These are phyloP conservation scores for Ambrosia artemisiifolia DNA, from an alignment of 129 eudicot species.

Conservation along the genomic window DNA sequence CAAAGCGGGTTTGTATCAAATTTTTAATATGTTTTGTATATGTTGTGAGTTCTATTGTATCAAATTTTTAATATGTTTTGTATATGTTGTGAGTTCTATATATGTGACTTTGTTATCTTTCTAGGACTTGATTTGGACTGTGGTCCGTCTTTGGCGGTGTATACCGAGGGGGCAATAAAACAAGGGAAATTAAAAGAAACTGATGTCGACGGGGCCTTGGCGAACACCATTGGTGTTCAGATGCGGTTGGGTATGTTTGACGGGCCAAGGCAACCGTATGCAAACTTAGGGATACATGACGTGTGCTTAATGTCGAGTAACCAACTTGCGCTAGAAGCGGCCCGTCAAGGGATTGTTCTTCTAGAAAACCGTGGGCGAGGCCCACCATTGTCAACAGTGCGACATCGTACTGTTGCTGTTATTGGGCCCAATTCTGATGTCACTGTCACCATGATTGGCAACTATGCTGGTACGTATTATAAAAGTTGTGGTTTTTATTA, in stretches of 20 bases:
- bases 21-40: neutral
- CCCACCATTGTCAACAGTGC: constrained; percentile 58
- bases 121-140: constrained; percentile 96
- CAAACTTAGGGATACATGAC: constrained; percentile 67
- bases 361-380: constrained; percentile 54
- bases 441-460: constrained; percentile 90
- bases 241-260: constrained; percentile 97
- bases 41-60: neutral
- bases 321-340: constrained; percentile 87
- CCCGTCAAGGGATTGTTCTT: constrained; percentile 90
- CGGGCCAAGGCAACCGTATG: constrained; percentile 69
- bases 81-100: neutral
- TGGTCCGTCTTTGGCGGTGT: constrained; percentile 77
- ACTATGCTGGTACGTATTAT: constrained; percentile 69
- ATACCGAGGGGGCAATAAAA: constrained; percentile 68
- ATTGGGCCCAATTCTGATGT: constrained; percentile 94
- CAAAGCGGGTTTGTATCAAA: constrained; percentile 67
- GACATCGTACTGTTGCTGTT: constrained; percentile 68
- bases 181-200: constrained; percentile 57
- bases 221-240: constrained; percentile 60
- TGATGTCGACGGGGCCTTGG: constrained; percentile 67
- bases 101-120: neutral
- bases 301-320: constrained; percentile 69
- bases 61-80: neutral
- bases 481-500: neutral